Evolutionary conservation across 371 early-diverging fungal species (phyloP), one percentile per base, ranked within the genome.

Genomic region (Apophysomyces ossiformis): DNA sequence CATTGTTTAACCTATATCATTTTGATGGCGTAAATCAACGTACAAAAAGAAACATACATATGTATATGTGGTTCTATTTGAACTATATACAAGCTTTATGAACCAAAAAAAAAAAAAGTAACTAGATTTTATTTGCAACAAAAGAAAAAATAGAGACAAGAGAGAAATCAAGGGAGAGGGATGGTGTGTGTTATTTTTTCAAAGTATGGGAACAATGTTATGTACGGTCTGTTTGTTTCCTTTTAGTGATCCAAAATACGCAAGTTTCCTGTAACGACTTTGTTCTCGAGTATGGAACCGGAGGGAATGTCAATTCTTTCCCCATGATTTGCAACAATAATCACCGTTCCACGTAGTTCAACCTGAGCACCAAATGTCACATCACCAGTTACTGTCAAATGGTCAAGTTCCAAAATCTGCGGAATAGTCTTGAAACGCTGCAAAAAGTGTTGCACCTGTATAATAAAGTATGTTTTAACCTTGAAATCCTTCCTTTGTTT

Each of bases 301-400:
- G 97, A 93, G n/a, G 99, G 99, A 69, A 99, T 97, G 79, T 98
- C 95, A 65, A 99, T 99, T 56, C 95, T 87, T 41, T 88, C 87
- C 37, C 97, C 98, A 60, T 96, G 93, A 78, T 97, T 98, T 41
- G 99, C 99, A 12, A 99, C 96, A 73, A 99, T 98, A 72, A 99
- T 99, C 43, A 99, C 99, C 8, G 99, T 99, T 57, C 99, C 99
- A 71, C 93, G 87, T 26, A 99, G 84, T 38, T 84, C 89, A 39
- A 99, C 98, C 76, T 97, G 93, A 59, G 92, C 85, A 37, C 99
- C 99, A 79, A 99, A 98, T 16, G 88, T 87, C 37, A 99, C 99
- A 85, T 99, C 97, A 57, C 99, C 99, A 38, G 97, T 95, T 6
- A 99, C 99, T 0, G 99, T 99, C 57, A 99, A 79, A 75, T 97